phyloP scores from a whole-genome alignment of 768 basidiomycete species.

The Tubosaeta sp. region DNA sequence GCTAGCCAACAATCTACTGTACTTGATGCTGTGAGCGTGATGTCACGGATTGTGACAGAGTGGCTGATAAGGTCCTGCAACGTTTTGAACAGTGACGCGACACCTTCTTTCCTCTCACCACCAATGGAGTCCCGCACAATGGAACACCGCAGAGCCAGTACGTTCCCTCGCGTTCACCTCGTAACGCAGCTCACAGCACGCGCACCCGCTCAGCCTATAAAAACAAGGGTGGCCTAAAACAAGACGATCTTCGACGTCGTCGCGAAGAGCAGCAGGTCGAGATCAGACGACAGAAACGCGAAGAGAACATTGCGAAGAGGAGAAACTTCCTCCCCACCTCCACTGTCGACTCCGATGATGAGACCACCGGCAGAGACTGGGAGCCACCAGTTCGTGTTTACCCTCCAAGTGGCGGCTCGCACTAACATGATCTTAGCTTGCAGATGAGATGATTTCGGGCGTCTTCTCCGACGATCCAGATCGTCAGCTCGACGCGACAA shows the following conservation, averaged over 20 bases:
- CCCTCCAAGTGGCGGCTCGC: constrained; percentile 6
- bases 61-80: constrained; percentile 23
- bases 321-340: constrained; percentile 83
- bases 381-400: constrained; percentile 60
- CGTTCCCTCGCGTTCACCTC: constrained; percentile 14
- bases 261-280: constrained; percentile 99
- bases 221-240: constrained; percentile 84
- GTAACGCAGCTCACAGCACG: constrained; percentile 32
- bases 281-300: constrained; percentile 96
- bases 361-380: constrained; percentile 64
- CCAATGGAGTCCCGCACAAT: constrained; percentile 62
- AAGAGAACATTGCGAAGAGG: constrained; percentile 98
- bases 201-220: constrained; percentile 69
- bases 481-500: constrained; percentile 93
- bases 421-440: constrained; percentile 46
- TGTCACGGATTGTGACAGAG: constrained; percentile 21
- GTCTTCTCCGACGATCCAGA: constrained; percentile 92
- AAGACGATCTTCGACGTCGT: constrained; percentile 91
- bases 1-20: neutral
- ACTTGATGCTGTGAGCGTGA: constrained; percentile 5
- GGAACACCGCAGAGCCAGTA: constrained; percentile 73
- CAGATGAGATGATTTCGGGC: constrained; percentile 88
- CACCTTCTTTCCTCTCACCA: constrained; percentile 6
- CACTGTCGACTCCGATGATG: constrained; percentile 87
- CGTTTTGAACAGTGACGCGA: constrained; percentile 17